Evolutionary conservation across 192 early-diverging fungal species (phyloP).

Genomic region (Helicostylum pulchrum): DNA sequence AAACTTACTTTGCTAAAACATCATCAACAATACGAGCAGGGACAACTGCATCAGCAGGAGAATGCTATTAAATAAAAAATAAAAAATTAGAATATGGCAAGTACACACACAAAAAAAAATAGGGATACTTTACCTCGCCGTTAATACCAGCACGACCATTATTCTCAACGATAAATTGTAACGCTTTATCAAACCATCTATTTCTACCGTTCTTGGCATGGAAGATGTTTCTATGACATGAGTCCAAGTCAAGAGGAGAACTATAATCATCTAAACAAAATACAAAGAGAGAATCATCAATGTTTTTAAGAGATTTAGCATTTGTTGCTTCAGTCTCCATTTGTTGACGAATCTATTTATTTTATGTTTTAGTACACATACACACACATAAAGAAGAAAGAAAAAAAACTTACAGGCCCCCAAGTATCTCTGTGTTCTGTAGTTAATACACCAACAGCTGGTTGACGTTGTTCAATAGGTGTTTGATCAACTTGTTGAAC

Average conservation of each 20-base stretch:
- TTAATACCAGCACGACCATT: constrained; percentile 89
- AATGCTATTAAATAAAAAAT: constrained; percentile 53
- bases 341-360: constrained; percentile 38
- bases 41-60: constrained; percentile 89
- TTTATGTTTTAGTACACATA: not conserved
- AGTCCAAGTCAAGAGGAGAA: constrained; percentile 57
- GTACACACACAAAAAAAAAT: not conserved
- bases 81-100: not conserved
- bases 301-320: constrained; percentile 52
- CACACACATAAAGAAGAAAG: not conserved
- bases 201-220: constrained; percentile 78
- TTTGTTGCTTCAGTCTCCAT: constrained; percentile 50
- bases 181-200: constrained; percentile 96
- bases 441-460: constrained; percentile 77
- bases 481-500: constrained; percentile 45
- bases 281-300: constrained; percentile 80
- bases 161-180: constrained; percentile 81
- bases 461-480: constrained; percentile 43
- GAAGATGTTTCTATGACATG: constrained; percentile 68
- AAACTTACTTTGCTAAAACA: constrained; percentile 57
- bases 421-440: constrained; percentile 88
- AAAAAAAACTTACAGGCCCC: constrained; percentile 50
- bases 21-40: constrained; percentile 80
- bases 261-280: constrained; percentile 83
- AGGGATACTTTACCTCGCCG: constrained; percentile 65